These are phyloP conservation scores for Leishmania tropica DNA, from an alignment of 208 protist genomes.

Conservation along the genomic window DNA sequence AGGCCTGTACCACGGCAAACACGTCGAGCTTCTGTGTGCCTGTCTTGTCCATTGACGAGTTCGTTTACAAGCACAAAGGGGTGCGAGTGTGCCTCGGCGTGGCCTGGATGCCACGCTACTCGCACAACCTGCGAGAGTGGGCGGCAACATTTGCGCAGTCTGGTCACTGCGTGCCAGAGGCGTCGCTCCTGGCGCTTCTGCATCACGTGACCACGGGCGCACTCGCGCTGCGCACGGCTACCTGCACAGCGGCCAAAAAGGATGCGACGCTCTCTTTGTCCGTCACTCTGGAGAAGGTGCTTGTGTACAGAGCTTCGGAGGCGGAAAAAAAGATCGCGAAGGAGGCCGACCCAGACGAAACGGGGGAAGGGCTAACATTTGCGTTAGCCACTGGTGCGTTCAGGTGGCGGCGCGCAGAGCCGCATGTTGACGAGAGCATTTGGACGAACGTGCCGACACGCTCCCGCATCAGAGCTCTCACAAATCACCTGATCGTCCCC, in stretches of 20 bases:
- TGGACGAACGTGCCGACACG: neutral
- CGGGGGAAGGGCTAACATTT: neutral
- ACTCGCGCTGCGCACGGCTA: constrained; percentile 29
- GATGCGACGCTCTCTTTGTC: neutral
- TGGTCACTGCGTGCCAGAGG: constrained; percentile 41
- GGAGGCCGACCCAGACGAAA: neutral
- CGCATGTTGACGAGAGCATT: neutral
- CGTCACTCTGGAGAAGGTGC: constrained; percentile 14
- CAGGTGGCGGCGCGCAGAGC: neutral
- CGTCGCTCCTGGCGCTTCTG: constrained; percentile 30
- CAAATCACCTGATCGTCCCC: neutral
- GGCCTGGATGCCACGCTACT: constrained; percentile 76
- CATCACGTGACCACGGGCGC: constrained; percentile 44
- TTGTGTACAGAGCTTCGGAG: constrained; percentile 3
- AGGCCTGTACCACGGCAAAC: constrained; percentile 31
- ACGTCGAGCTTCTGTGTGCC: constrained; percentile 55
- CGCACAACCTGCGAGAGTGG: constrained; percentile 50
- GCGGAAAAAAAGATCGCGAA: neutral
- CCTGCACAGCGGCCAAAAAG: neutral
- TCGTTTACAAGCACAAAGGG: constrained; percentile 32
- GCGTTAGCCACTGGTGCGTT: neutral
- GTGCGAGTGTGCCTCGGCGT: constrained; percentile 45
- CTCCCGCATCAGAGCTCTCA: neutral
- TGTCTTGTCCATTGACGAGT: constrained; percentile 46
- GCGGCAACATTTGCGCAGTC: constrained; percentile 19